Conservation (phyloP, 495 filamentous ascomycete genomes). For the Podospora anserina region DNA sequence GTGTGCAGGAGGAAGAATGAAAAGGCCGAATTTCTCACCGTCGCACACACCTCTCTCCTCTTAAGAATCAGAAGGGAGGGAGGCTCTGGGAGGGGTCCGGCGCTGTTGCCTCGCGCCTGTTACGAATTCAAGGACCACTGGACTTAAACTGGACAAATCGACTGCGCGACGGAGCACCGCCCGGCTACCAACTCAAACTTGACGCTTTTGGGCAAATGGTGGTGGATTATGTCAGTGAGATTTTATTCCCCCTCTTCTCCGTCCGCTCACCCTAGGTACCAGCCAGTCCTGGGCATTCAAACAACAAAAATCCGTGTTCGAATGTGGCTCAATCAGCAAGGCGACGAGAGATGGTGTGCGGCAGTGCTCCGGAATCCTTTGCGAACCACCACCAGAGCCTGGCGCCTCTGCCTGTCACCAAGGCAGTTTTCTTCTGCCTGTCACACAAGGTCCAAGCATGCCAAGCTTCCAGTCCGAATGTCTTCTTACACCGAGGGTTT, state of each 20-base stretch:
- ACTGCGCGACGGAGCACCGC: neutral
- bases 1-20: conserved; percentile 12
- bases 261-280: neutral
- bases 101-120: neutral
- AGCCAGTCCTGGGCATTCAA: conserved; percentile 1
- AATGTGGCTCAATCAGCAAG: conserved; percentile 12
- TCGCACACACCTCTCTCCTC: neutral
- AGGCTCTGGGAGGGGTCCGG: neutral
- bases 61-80: neutral
- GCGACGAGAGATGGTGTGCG: neutral
- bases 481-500: conserved; percentile 25
- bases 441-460: conserved; percentile 1
- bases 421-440: conserved; percentile 21
- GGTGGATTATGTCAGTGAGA: conserved; percentile 13
- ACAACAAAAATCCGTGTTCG: conserved; percentile 3
- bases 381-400: neutral
- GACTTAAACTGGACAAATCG: neutral
- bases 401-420: conserved; percentile 13
- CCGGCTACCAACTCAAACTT: neutral
- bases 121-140: neutral
- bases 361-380: neutral
- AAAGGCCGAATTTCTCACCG: neutral
- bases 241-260: neutral
- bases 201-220: conserved; percentile 6
- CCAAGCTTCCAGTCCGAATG: conserved; percentile 23